A percentile compares a stretch with the other conserved stretches of the same genome.
These are phyloP conservation scores for Penicillium argentinense DNA, from an alignment of 495 filamentous ascomycete genomes.

Conservation along the genomic window DNA sequence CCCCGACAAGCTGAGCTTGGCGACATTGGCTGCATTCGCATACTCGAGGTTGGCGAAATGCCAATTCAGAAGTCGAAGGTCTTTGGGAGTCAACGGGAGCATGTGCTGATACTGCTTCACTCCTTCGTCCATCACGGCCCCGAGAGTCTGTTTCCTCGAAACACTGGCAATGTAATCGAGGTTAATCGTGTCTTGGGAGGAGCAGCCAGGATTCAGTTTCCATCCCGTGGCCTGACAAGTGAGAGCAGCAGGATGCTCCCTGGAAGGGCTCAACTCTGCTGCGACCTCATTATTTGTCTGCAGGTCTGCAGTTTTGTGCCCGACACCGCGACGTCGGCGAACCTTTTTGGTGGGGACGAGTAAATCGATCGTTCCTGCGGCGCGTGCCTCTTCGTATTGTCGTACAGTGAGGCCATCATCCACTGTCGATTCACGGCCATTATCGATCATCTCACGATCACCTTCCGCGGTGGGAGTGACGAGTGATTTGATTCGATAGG, in stretches of 20 bases:
- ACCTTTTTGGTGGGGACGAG: conserved; percentile 42
- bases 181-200: conserved; percentile 66
- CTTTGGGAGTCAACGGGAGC: conserved; percentile 78
- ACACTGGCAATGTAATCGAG: conserved; percentile 64
- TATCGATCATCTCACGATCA: conserved; percentile 78
- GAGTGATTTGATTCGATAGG: conserved; percentile 75
- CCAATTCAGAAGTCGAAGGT: conserved; percentile 93
- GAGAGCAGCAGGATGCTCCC: conserved; percentile 62
- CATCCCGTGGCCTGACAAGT: conserved; percentile 81
- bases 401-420: conserved; percentile 71
- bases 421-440: conserved; percentile 71
- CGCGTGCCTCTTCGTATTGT: conserved; percentile 61
- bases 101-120: conserved; percentile 83
- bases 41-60: conserved; percentile 98
- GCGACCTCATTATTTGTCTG: conserved; percentile 42
- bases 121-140: conserved; percentile 85
- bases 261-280: conserved; percentile 56
- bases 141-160: conserved; percentile 68
- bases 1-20: conserved; percentile 80
- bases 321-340: conserved; percentile 44
- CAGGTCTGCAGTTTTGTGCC: conserved; percentile 47
- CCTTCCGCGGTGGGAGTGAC: conserved; percentile 75
- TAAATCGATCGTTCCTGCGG: conserved; percentile 41
- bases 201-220: conserved; percentile 65
- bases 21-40: conserved; percentile 86